A percentile compares a stretch with the other conserved stretches of the same genome.
phyloP scores from a whole-genome alignment of 208 protist species.

The Strigomonas culicis region DNA sequence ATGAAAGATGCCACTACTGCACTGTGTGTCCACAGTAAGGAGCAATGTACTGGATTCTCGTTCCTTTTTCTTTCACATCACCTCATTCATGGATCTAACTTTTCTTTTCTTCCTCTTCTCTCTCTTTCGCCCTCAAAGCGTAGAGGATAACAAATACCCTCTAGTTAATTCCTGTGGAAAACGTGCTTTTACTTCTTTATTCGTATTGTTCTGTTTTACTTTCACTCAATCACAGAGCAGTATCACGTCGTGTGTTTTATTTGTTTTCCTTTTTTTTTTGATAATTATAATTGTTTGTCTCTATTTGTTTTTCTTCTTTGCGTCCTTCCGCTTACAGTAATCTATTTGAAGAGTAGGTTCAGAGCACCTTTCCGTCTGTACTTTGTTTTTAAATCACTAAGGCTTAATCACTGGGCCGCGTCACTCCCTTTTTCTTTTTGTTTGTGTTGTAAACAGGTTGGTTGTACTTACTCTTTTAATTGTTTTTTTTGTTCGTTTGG shows the following conservation, averaged over 20 bases:
- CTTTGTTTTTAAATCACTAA: no score
- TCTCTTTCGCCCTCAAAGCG: background rate
- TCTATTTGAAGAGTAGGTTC: no score
- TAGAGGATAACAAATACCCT: no score
- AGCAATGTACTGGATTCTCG: background rate
- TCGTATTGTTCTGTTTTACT: conserved; percentile 17
- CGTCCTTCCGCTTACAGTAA: background rate
- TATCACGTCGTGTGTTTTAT: background rate
- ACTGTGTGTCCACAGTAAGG: background rate
- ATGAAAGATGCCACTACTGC: background rate
- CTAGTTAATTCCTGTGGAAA: background rate
- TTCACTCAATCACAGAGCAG: background rate
- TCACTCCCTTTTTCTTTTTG: background rate
- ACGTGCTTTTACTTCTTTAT: background rate
- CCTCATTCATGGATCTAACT: background rate
- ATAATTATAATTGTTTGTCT: background rate
- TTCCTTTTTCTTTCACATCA: background rate
- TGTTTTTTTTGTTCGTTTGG: background rate
- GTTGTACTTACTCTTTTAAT: no score
- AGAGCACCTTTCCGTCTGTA: no score
- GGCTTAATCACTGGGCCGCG: no score
- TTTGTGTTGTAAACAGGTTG: conserved; percentile 1
- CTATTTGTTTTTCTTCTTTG: conserved; percentile 5
- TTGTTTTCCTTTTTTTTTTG: conserved; percentile 10
- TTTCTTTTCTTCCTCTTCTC: conserved; percentile 10